Base-by-base conservation (phyloP, 192 early-diverging fungal genomes). In the Podila clonocystis region DNA sequence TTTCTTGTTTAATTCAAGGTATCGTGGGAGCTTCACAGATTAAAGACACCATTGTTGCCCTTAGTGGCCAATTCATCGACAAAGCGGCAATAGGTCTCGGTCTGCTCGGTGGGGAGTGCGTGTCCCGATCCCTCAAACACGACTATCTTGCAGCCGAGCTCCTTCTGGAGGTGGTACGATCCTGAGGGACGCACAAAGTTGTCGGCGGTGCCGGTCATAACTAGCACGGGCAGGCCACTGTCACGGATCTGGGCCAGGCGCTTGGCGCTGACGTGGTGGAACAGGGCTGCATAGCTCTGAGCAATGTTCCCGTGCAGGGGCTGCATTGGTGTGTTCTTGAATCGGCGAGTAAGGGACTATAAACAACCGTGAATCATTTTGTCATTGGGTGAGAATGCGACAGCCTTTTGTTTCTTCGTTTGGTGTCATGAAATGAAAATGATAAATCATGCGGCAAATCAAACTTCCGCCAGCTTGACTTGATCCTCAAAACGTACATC, bases 81-180 rank as follows among this genome's bases (percentile, higher is more conserved):
- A 62, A 80, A 80, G 52, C 66, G 49, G 22, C 70, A 73, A 28
- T 80, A 80, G 0, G 55, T 69, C 57, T 80, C 71, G 3, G 70
- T 80, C 66, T 80, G 65, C 28, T 80, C 77, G 9, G 65, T 55
- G 20, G 77, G 70, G 5, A 80, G 57, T 5, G 77, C 70, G 52
- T 80, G 77, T 3, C 77, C 77, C 0, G 77, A 80, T 15, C 71
- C 77, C n/a, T 80, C 71, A 50, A 80, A 80, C 19, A 80, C 70
- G 29, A 80, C 77, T 22, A 80, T 45, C 2, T 65, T 65, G 9
- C 59, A 57, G 2, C 45, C 61, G 28, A 80, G 65, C 22, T 73
- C 67, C 57, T 73, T 63, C 7, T 71, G 70, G 15, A 80, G 55
- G 60, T 80, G 77, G 45, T 73, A 68, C 6, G 77, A 80, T 41